Evolutionary conservation across 805 yeast genomes (phyloP).

Genomic region (Candida patagonica): DNA sequence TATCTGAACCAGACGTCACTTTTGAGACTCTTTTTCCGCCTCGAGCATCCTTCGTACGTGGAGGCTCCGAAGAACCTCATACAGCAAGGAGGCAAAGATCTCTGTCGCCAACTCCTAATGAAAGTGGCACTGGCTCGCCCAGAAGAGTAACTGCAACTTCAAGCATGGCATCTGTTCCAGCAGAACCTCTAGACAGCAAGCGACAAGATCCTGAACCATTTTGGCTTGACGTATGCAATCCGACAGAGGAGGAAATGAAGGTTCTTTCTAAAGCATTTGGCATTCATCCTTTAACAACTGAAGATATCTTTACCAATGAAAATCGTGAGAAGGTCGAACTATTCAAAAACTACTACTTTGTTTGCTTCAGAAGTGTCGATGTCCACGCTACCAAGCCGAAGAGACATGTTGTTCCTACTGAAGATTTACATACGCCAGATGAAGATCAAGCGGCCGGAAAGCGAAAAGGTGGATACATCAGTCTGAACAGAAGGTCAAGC

Average conservation of each 20-base stretch:
- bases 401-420: background rate
- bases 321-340: constrained; percentile 92
- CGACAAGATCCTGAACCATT: constrained; percentile 36
- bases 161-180: background rate
- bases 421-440: background rate
- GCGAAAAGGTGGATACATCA: constrained; percentile 3
- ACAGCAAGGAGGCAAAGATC: too few species aligned
- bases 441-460: background rate
- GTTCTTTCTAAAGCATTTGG: constrained; percentile 84
- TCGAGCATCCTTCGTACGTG: background rate
- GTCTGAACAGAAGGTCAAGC: background rate
- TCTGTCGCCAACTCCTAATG: background rate
- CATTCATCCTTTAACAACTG: constrained; percentile 92
- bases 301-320: constrained; percentile 87
- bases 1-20: constrained; percentile 46
- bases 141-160: background rate
- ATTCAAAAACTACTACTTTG: constrained; percentile 81
- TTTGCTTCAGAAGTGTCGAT: constrained; percentile 80
- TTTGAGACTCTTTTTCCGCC: constrained; percentile 54
- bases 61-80: background rate
- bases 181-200: background rate
- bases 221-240: constrained; percentile 90
- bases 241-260: constrained; percentile 96
- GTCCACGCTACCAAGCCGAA: constrained; percentile 34
- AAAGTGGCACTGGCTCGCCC: background rate